Evolutionary conservation across 2,329 filamentous ascomycete species (phyloP).

Genomic region (Aquanectria penicillioides): DNA sequence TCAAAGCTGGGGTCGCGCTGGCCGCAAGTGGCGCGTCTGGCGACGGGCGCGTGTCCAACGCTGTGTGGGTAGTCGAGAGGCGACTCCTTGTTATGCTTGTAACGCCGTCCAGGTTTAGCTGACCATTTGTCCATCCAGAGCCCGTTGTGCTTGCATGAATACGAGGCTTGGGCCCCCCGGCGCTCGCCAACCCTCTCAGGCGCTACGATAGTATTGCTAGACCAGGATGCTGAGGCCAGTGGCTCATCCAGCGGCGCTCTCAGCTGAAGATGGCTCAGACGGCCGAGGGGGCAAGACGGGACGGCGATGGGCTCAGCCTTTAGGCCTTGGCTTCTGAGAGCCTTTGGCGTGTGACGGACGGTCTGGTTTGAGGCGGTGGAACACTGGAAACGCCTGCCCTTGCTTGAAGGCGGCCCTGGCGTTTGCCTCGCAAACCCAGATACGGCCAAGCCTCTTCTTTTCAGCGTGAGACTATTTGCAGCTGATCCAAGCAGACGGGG

Average conservation of each 20-base stretch:
- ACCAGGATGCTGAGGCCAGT: slow-evolving; percentile 19
- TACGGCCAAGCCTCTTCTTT: neutral
- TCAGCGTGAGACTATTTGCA: neutral
- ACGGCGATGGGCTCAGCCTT: slow-evolving; percentile 9
- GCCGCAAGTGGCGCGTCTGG: slow-evolving; percentile 31
- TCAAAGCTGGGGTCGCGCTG: slow-evolving; percentile 1
- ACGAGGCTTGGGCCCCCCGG: slow-evolving; percentile 31
- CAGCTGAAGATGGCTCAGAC: slow-evolving; percentile 36
- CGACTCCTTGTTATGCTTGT: slow-evolving; percentile 33
- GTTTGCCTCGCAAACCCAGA: neutral
- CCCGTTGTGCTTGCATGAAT: slow-evolving; percentile 38
- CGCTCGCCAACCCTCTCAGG: slow-evolving; percentile 14
- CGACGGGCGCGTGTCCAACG: slow-evolving; percentile 34
- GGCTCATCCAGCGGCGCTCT: slow-evolving; percentile 24
- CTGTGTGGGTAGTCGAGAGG: slow-evolving; percentile 28
- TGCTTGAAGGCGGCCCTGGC: slow-evolving; percentile 13
- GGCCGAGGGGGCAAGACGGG: slow-evolving; percentile 18
- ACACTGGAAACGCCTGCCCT: slow-evolving; percentile 4
- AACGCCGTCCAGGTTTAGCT: slow-evolving; percentile 30
- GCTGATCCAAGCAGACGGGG: slow-evolving; percentile 7
- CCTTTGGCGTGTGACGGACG: neutral
- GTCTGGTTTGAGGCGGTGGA: neutral
- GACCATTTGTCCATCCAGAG: slow-evolving; percentile 22
- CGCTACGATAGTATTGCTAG: neutral
- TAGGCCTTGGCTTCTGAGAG: neutral